Percentiles rank a stretch among this genome's conserved stretches.
Evolutionary conservation across 2,329 filamentous ascomycete genomes (phyloP).

Genomic region (Diaporthe longicolla): DNA sequence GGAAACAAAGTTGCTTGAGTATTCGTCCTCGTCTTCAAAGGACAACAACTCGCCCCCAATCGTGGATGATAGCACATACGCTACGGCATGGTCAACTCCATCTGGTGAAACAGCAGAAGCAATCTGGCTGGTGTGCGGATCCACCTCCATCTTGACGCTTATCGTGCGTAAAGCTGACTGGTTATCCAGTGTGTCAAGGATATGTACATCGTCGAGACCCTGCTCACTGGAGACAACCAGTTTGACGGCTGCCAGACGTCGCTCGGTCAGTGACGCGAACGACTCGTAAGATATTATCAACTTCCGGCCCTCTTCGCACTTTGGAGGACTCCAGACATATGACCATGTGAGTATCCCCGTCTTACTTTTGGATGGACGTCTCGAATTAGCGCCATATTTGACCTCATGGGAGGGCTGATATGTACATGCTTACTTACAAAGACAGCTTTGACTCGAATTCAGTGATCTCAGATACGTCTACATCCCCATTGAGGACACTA

Average conservation of each 20-base stretch:
- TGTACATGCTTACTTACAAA: constrained; percentile 31
- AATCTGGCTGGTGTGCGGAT: neutral
- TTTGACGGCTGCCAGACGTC: constrained; percentile 38
- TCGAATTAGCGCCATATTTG: constrained; percentile 25
- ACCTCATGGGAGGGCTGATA: neutral
- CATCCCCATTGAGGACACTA: constrained; percentile 31
- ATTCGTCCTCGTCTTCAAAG: constrained; percentile 17
- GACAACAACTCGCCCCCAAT: constrained; percentile 10
- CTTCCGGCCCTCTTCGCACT: constrained; percentile 12
- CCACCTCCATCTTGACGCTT: constrained; percentile 1
- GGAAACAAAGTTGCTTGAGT: constrained; percentile 29
- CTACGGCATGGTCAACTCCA: constrained; percentile 28
- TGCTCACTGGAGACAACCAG: constrained; percentile 37
- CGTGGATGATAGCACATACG: constrained; percentile 33
- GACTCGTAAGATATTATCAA: constrained; percentile 36
- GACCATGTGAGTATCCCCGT: constrained; percentile 41
- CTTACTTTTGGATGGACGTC: constrained; percentile 21
- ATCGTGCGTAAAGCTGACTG: constrained; percentile 39
- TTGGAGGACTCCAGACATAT: constrained; percentile 38
- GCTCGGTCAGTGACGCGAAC: constrained; percentile 32
- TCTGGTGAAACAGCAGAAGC: constrained; percentile 32
- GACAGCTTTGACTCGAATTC: constrained; percentile 40
- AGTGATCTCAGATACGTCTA: constrained; percentile 31
- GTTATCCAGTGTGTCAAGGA: constrained; percentile 36
- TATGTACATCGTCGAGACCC: constrained; percentile 36